Conservation (phyloP, 257 asterid genomes). For the Craterostigma plantagineum region DNA sequence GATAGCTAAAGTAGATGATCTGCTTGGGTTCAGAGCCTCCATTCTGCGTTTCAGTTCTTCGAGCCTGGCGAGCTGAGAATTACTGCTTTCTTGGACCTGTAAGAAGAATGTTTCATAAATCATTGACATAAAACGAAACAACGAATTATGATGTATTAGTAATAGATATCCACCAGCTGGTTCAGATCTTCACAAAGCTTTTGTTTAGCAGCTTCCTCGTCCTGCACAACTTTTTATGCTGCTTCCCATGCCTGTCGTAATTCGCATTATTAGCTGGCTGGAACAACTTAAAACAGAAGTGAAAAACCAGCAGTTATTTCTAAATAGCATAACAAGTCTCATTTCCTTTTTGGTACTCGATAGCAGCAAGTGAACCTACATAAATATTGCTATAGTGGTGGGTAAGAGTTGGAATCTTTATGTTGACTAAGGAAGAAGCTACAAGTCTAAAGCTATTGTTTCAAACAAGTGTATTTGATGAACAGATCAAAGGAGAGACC, state of each 20-base stretch:
- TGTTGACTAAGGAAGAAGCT: too few species aligned
- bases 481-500: too few species aligned
- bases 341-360: too few species aligned
- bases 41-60: constrained; percentile 84
- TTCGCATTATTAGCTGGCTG: too few species aligned
- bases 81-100: constrained; percentile 84
- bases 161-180: constrained; percentile 27
- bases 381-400: too few species aligned
- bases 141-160: background rate
- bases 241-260: constrained; percentile 49
- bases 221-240: constrained; percentile 40
- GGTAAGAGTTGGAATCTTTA: too few species aligned
- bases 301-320: too few species aligned
- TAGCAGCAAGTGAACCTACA: too few species aligned
- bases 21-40: constrained; percentile 73
- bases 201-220: constrained; percentile 55
- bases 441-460: too few species aligned
- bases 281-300: too few species aligned
- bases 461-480: too few species aligned
- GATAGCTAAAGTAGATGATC: constrained; percentile 28
- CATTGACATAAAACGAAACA: background rate
- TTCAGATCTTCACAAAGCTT: constrained; percentile 62
- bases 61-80: constrained; percentile 56
- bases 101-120: constrained; percentile 3
- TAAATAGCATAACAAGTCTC: too few species aligned